Conservation (phyloP, 345 rosid species). For the Camelina laxa region DNA sequence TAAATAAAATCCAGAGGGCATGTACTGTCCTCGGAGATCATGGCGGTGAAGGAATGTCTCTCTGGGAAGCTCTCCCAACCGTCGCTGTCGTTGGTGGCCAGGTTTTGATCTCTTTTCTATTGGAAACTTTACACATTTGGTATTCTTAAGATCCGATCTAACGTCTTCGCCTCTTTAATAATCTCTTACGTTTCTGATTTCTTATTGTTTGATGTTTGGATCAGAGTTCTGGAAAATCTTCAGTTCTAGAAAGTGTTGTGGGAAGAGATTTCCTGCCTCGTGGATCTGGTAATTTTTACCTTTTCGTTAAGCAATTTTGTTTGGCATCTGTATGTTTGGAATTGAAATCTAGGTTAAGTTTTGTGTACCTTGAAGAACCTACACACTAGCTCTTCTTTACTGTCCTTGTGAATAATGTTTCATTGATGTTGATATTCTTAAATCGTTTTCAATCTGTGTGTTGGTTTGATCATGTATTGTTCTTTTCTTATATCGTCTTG, state of each 20-base stretch:
- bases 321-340: neutral
- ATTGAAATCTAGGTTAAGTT: neutral
- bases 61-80: constrained; percentile 99
- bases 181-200: constrained; percentile 15
- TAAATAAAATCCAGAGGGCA: constrained; percentile 96
- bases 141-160: constrained; percentile 23
- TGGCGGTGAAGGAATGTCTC: constrained; percentile 99
- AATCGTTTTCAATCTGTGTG: neutral
- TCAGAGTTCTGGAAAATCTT: constrained; percentile 97
- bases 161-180: constrained; percentile 4
- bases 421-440: neutral
- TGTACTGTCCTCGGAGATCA: constrained; percentile 96
- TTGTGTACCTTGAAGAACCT: neutral
- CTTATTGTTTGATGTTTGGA: constrained; percentile 15
- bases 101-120: constrained; percentile 49
- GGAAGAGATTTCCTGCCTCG: constrained; percentile 98
- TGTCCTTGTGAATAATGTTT: constrained; percentile 8
- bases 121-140: neutral
- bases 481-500: neutral
- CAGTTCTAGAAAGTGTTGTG: constrained; percentile 94
- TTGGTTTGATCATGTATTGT: constrained; percentile 22
- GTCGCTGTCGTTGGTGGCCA: constrained; percentile 99
- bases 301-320: constrained; percentile 13
- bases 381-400: neutral
- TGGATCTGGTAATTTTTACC: constrained; percentile 83